phyloP scores from a whole-genome alignment of 2,329 filamentous ascomycete genomes.

The Biscogniauxia marginata region DNA sequence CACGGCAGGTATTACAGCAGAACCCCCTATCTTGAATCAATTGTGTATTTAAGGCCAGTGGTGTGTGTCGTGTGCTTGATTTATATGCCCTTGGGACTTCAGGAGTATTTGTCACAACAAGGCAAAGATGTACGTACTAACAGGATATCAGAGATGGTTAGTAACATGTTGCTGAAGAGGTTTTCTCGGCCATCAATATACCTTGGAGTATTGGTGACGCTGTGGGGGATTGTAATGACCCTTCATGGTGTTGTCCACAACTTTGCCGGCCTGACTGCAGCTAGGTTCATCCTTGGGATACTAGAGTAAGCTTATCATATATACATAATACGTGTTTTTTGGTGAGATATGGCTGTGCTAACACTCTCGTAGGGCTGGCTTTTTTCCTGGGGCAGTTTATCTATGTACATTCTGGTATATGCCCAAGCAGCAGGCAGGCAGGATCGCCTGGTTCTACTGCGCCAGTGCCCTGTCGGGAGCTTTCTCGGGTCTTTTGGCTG shows the following conservation, averaged over 20 bases:
- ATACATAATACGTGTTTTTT: not conserved
- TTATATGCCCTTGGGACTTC: not conserved
- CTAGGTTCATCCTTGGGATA: constrained; percentile 40
- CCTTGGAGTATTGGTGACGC: constrained; percentile 36
- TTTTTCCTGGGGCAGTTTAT: constrained; percentile 34
- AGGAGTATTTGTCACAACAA: not conserved
- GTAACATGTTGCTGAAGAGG: constrained; percentile 39
- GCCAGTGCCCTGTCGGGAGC: constrained; percentile 39
- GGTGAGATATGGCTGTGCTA: constrained; percentile 4
- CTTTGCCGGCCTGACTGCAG: constrained; percentile 39
- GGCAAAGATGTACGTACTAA: not conserved
- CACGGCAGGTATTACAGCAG: too few species aligned
- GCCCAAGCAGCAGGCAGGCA: constrained; percentile 29
- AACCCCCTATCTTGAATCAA: too few species aligned
- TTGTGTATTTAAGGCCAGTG: too few species aligned
- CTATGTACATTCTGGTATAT: constrained; percentile 35
- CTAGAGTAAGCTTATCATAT: constrained; percentile 32
- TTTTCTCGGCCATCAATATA: constrained; percentile 44
- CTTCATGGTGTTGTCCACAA: constrained; percentile 37
- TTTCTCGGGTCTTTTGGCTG: constrained; percentile 46
- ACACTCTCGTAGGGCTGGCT: constrained; percentile 27
- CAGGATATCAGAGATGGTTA: constrained; percentile 33
- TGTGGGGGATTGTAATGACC: constrained; percentile 40
- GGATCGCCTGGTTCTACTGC: constrained; percentile 37
- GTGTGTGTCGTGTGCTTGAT: too few species aligned